Evolutionary conservation across 2,329 filamentous ascomycete species (phyloP).

Genomic region (Dothideomycetes sp.): DNA sequence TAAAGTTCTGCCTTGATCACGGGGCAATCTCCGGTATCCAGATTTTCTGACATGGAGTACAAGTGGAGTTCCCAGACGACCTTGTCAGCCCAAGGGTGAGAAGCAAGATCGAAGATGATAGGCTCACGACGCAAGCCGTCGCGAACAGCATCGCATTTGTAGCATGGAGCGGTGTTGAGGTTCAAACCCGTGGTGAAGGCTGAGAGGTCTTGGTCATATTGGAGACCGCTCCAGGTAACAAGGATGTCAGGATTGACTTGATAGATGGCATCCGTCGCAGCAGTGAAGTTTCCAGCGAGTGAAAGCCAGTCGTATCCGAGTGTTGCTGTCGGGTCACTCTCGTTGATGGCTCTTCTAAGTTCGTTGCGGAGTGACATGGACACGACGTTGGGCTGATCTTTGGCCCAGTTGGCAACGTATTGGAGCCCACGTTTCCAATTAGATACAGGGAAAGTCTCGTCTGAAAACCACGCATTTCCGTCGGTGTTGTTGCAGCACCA

Average conservation of each 20-base stretch:
- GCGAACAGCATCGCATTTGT: conserved; percentile 32
- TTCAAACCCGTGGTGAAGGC: conserved; percentile 25
- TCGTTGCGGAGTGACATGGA: conserved; percentile 48
- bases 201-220: conserved; percentile 36
- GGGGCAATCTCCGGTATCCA: conserved; percentile 37
- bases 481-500: conserved; percentile 43
- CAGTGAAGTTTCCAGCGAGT: conserved; percentile 44
- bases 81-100: conserved; percentile 41
- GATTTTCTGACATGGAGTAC: conserved; percentile 29
- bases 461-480: conserved; percentile 37
- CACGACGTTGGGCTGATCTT: conserved; percentile 33
- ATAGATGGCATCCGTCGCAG: conserved; percentile 44
- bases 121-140: conserved; percentile 37
- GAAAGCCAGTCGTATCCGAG: conserved; percentile 38
- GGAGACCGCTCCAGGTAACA: conserved; percentile 51
- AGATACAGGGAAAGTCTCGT: conserved; percentile 23
- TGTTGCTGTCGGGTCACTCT: conserved; percentile 26
- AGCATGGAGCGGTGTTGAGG: conserved; percentile 30
- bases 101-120: conserved; percentile 37
- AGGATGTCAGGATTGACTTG: conserved; percentile 42
- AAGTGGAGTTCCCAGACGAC: conserved; percentile 40
- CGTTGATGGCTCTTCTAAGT: conserved; percentile 34
- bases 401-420: conserved; percentile 50
- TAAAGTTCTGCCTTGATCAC: conserved; percentile 42
- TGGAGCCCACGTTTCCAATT: conserved; percentile 53